Conservation (phyloP, 1,284 basidiomycete species). For the Leccinum subspadiceum region DNA sequence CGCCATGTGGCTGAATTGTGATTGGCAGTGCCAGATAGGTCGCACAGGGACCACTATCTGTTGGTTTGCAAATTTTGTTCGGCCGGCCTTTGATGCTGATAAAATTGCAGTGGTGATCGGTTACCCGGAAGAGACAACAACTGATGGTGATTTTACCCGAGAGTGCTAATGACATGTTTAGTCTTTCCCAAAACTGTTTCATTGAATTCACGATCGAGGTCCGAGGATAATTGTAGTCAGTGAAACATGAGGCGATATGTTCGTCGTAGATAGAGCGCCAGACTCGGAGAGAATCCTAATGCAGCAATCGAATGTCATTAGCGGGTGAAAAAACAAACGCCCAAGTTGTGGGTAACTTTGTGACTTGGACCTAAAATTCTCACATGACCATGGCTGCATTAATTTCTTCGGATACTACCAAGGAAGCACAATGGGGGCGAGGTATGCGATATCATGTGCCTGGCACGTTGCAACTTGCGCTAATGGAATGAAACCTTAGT, state of each 20-base stretch:
- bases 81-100: conserved; percentile 11
- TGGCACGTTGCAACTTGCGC: conserved; percentile 9
- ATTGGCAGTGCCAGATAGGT: conserved; percentile 29
- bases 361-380: conserved; percentile 22
- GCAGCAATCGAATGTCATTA: conserved; percentile 25
- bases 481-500: conserved; percentile 45
- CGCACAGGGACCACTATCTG: conserved; percentile 33
- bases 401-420: conserved; percentile 23
- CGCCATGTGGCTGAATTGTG: conserved; percentile 9
- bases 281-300: conserved; percentile 25
- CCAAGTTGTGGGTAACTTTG: conserved; percentile 6
- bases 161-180: background rate
- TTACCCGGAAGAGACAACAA: conserved; percentile 16
- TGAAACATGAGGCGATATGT: background rate
- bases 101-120: conserved; percentile 26
- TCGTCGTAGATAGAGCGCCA: conserved; percentile 33
- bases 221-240: background rate
- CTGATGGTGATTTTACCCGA: background rate
- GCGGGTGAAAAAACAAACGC: conserved; percentile 22
- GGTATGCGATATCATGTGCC: conserved; percentile 23
- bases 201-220: conserved; percentile 6
- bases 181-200: background rate
- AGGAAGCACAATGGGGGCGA: conserved; percentile 34
- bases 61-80: conserved; percentile 18
- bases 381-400: conserved; percentile 31